Conservation (phyloP, 495 filamentous ascomycete species). For the Neurospora sp. region DNA sequence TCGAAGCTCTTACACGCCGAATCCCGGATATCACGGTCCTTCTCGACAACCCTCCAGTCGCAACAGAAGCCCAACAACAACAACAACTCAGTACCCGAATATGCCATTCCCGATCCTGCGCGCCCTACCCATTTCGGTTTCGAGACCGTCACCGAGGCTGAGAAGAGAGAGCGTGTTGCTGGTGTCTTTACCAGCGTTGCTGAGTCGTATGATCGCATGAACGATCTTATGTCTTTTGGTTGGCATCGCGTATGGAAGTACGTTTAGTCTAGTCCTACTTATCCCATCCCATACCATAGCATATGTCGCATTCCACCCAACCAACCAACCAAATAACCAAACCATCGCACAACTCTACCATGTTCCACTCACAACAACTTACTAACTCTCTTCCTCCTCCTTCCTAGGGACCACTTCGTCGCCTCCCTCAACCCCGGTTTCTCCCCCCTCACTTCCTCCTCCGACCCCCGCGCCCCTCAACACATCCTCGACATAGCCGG, state of each 20-base stretch:
- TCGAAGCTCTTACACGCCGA: neutral
- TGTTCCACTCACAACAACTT: neutral
- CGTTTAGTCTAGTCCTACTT: conserved; percentile 2
- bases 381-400: conserved; percentile 1
- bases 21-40: conserved; percentile 7
- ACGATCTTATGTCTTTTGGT: conserved; percentile 96
- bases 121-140: conserved; percentile 91
- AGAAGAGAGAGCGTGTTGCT: conserved; percentile 63
- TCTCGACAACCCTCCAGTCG: conserved; percentile 14
- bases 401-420: conserved; percentile 74
- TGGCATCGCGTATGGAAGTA: conserved; percentile 94
- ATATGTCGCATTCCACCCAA: neutral
- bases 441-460: conserved; percentile 34
- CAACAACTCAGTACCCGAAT: conserved; percentile 15
- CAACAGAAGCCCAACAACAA: neutral
- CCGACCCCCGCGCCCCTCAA: conserved; percentile 31
- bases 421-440: conserved; percentile 81
- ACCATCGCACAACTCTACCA: too few species aligned
- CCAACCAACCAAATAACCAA: neutral
- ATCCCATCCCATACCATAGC: neutral
- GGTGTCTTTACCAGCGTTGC: conserved; percentile 94
- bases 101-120: conserved; percentile 37
- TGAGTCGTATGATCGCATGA: conserved; percentile 88
- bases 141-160: conserved; percentile 69
- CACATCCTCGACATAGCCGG: conserved; percentile 95